Percentiles rank a stretch among this genome's conserved stretches.
These are phyloP conservation scores for Starmera stellimalicola DNA, from an alignment of 1,139 yeast species.

Conservation along the genomic window DNA sequence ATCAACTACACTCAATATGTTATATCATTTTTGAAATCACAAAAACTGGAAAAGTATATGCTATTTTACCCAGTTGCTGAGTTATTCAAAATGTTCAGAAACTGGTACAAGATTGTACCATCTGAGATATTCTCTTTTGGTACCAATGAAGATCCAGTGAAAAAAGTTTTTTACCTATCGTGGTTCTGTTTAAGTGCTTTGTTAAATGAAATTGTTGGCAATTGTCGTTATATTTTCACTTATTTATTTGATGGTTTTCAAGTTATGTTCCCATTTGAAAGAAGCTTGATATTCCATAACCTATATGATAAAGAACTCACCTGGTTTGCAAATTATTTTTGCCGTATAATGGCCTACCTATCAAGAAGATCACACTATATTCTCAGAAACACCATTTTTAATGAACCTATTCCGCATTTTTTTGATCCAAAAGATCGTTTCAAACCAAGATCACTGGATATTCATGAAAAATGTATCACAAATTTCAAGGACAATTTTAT, in stretches of 20 bases:
- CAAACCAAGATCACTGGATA: constrained; percentile 11
- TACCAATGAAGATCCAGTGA: constrained; percentile 4
- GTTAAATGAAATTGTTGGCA: constrained; percentile 9
- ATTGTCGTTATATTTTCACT: constrained; percentile 14
- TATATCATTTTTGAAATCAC: constrained; percentile 5
- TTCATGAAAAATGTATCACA: constrained; percentile 13
- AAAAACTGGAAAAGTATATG: constrained; percentile 7
- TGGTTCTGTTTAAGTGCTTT: constrained; percentile 11
- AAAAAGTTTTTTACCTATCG: constrained; percentile 11
- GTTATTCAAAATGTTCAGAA: constrained; percentile 6
- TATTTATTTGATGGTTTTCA: constrained; percentile 13
- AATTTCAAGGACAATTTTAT: constrained; percentile 10
- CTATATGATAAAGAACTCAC: constrained; percentile 5
- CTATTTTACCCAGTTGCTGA: constrained; percentile 13
- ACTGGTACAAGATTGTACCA: constrained; percentile 12
- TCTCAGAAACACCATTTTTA: constrained; percentile 10
- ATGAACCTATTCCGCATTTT: constrained; percentile 13
- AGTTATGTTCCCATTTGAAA: constrained; percentile 7
- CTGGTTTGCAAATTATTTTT: constrained; percentile 11
- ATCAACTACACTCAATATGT: constrained; percentile 4
- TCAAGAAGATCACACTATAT: constrained; percentile 12
- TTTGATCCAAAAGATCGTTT: constrained; percentile 7
- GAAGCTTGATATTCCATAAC: constrained; percentile 2
- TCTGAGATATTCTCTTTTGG: constrained; percentile 10
- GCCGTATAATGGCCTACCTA: constrained; percentile 14